Evolutionary conservation across 768 basidiomycete genomes (phyloP), one percentile per base, ranked within the genome.

Genomic region (Lactarius hengduanensis): DNA sequence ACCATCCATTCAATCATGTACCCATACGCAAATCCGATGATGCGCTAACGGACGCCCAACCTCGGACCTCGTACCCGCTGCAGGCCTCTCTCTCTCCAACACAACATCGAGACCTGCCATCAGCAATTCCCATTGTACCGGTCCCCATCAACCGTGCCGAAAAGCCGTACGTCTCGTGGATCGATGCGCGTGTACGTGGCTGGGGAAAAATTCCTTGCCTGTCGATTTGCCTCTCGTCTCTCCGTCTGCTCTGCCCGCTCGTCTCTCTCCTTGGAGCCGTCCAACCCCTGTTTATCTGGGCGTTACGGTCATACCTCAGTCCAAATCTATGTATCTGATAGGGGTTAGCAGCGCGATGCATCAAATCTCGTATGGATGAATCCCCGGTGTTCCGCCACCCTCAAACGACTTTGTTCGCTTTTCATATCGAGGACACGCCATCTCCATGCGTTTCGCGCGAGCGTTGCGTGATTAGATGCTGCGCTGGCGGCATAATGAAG

Each of bases 1-100:
- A 28, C 26, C 59, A 57, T 61, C 28, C 7, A 36, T 36, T 43
- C 57, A 43, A 32, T 56, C 32, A 18, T n/a, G 38, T 41, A 65
- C 40, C 40, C 63, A 59, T 64, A 15, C 38, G n/a, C 64, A 60
- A 65, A 54, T 55, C 64, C 50, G 30, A 66, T 26, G 55, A 13
- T 53, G 50, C 50, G 20, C 26, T 32, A 34, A 34, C 28, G 22
- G 6, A 26, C 38, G 45, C 43, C 36, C 36, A 38, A 38, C 11
- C 10, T 38, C 36, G 36, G 36, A 38, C 36, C 36, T 38, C 32
- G 45, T 36, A 34, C 34, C 34, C 34, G 34, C 9, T 34, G 34
- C 34, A 34, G 34, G 34, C 34, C 34, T n/a, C 43, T 22, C 47
- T 22, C 50, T 53, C 28, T 28, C 13, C 11, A 22, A 22, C 2